Percentiles rank a stretch among this genome's conserved stretches.
These are phyloP conservation scores for Ophidiomyces ophidiicola DNA, from an alignment of 2,329 filamentous ascomycete genomes.

Conservation along the genomic window DNA sequence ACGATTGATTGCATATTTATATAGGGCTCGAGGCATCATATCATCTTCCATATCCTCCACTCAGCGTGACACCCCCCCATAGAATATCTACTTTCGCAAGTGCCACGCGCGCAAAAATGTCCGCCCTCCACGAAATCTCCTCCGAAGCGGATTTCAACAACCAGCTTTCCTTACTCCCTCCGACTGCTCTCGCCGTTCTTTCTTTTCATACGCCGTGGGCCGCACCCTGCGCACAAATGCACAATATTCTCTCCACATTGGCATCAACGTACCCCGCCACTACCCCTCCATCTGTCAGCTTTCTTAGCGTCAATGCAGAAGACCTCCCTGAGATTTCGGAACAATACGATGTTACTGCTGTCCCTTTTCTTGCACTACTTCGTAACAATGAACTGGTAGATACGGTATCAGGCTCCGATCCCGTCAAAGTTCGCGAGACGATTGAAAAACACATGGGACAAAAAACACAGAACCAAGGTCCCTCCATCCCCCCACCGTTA, in stretches of 20 bases:
- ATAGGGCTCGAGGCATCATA: background rate
- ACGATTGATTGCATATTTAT: background rate
- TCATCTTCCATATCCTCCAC: background rate
- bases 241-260: constrained; percentile 69
- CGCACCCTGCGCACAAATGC: constrained; percentile 90
- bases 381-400: constrained; percentile 65
- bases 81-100: background rate
- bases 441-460: constrained; percentile 63
- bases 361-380: constrained; percentile 80
- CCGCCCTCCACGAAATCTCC: constrained; percentile 63
- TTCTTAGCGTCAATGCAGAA: constrained; percentile 88
- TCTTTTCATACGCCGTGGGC: constrained; percentile 98
- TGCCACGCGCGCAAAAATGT: constrained; percentile 42
- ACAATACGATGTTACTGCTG: constrained; percentile 83
- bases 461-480: constrained; percentile 25
- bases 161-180: constrained; percentile 52
- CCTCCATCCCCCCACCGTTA: constrained; percentile 30
- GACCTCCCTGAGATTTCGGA: constrained; percentile 87
- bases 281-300: constrained; percentile 56
- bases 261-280: constrained; percentile 70
- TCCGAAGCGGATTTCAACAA: constrained; percentile 61
- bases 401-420: constrained; percentile 80
- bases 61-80: too few relatives aligned
- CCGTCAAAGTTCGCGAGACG: constrained; percentile 67
- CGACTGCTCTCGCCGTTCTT: constrained; percentile 64